A percentile compares a stretch with the other conserved stretches of the same genome.
Conservation (phyloP, 2,329 filamentous ascomycete species). For the Westerdykella aurantiaca region DNA sequence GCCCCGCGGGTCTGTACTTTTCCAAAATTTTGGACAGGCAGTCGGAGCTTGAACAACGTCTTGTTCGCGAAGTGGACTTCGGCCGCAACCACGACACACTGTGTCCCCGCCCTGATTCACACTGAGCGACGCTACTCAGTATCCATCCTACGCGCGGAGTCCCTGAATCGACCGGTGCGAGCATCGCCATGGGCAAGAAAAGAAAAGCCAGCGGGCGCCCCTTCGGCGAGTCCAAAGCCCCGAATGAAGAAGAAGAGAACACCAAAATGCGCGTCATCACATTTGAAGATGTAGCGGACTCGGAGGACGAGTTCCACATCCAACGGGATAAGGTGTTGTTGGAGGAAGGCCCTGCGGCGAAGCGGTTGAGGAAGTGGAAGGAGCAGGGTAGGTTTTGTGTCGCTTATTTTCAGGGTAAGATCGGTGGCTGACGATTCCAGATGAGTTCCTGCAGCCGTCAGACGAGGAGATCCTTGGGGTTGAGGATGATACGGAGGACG, state of each 20-base stretch:
- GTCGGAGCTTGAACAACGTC: neutral
- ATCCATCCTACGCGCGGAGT: too few species aligned
- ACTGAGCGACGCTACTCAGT: too few species aligned
- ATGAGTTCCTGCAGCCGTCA: slow-evolving; percentile 52
- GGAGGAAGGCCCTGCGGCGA: slow-evolving; percentile 72
- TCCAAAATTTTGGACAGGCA: slow-evolving; percentile 20
- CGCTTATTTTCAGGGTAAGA: slow-evolving; percentile 3
- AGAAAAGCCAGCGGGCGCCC: slow-evolving; percentile 61
- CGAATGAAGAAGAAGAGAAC: slow-evolving; percentile 20
- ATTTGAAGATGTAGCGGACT: slow-evolving; percentile 83
- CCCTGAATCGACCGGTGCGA: neutral
- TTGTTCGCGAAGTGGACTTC: neutral
- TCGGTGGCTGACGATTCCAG: slow-evolving; percentile 29
- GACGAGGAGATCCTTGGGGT: slow-evolving; percentile 59
- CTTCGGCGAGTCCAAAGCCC: slow-evolving; percentile 31
- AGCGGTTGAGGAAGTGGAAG: slow-evolving; percentile 64
- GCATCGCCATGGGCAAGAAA: slow-evolving; percentile 47
- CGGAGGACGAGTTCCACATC: slow-evolving; percentile 88
- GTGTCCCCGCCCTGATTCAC: too few species aligned
- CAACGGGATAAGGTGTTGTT: slow-evolving; percentile 81
- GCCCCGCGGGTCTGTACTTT: slow-evolving; percentile 26
- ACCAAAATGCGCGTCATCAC: slow-evolving; percentile 56
- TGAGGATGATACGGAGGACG: slow-evolving; percentile 40
- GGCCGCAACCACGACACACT: too few species aligned
- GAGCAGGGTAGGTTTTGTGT: slow-evolving; percentile 53